Conservation (phyloP, 2,329 filamentous ascomycete species). For the Cryoendolithus antarcticus region DNA sequence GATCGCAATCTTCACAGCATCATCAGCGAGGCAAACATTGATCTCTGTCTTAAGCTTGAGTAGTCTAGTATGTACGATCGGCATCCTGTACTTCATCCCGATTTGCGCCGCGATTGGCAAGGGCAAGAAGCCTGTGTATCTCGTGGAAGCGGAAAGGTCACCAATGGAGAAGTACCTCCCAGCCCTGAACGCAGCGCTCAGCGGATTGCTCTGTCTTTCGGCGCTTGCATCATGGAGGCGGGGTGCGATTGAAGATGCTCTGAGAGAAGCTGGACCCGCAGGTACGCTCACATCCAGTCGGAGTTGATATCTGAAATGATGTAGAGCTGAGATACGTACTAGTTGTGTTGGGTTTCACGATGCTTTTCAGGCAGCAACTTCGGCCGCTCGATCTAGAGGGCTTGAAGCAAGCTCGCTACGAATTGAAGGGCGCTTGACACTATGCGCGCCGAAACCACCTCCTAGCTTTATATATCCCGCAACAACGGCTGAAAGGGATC, state of each 20-base stretch:
- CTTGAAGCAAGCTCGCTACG: constrained; percentile 49
- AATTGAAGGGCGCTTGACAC: constrained; percentile 53
- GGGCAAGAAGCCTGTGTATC: constrained; percentile 18
- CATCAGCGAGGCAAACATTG: constrained; percentile 27
- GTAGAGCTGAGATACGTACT: not conserved
- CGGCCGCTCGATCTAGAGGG: constrained; percentile 57
- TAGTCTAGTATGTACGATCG: constrained; percentile 41
- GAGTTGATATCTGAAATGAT: no score
- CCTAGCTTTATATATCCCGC: no score
- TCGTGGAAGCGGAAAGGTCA: constrained; percentile 19
- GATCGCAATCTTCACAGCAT: constrained; percentile 29
- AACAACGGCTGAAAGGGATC: no score
- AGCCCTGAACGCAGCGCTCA: no score
- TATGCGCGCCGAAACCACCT: no score
- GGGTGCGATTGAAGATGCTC: constrained; percentile 12
- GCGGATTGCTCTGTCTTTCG: no score
- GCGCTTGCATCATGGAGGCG: no score
- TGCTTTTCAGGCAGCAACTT: constrained; percentile 55
- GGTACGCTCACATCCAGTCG: not conserved
- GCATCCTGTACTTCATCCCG: constrained; percentile 38
- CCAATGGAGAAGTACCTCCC: constrained; percentile 50
- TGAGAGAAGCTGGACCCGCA: constrained; percentile 28
- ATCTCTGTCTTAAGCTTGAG: constrained; percentile 47
- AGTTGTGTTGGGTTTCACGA: constrained; percentile 47
- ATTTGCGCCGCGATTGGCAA: constrained; percentile 35